These are phyloP conservation scores for Solanum acaule DNA, from an alignment of 257 asterid species.

Conservation along the genomic window DNA sequence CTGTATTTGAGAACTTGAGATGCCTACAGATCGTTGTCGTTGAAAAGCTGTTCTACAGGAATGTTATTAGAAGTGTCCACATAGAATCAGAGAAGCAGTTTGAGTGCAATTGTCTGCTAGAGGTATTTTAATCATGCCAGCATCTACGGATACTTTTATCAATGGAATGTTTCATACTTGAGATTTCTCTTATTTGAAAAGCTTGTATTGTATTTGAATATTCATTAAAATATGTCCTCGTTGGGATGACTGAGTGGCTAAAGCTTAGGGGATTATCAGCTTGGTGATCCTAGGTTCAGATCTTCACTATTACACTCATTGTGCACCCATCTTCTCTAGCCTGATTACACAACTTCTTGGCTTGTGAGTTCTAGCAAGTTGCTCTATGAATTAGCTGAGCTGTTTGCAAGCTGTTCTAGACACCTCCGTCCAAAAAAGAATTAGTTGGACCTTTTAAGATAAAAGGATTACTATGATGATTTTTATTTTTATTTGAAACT, in stretches of 20 bases:
- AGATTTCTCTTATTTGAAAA: neutral
- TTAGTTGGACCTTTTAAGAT: neutral
- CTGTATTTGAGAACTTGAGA: conserved; percentile 42
- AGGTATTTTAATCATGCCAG: conserved; percentile 33
- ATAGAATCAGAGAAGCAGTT: conserved; percentile 45
- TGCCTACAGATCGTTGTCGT: conserved; percentile 48
- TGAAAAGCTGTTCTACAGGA: conserved; percentile 62
- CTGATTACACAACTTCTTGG: neutral
- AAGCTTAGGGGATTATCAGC: neutral
- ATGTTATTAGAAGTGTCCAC: conserved; percentile 35
- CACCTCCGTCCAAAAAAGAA: neutral
- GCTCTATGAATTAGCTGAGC: neutral
- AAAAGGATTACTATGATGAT: neutral
- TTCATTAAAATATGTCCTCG: neutral
- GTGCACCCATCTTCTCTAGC: neutral
- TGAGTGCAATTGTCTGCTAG: conserved; percentile 64
- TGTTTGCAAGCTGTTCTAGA: neutral
- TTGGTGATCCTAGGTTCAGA: neutral
- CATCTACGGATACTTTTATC: neutral
- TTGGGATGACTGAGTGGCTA: neutral
- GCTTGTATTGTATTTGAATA: neutral
- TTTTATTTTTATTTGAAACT: too few relatives aligned
- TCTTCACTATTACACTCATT: neutral
- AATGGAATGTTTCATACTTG: neutral
- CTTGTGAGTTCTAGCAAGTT: neutral